Percentiles rank a stretch among this genome's conserved stretches.
phyloP scores from a whole-genome alignment of 2,329 filamentous ascomycete genomes.

The Davidsoniella australis region DNA sequence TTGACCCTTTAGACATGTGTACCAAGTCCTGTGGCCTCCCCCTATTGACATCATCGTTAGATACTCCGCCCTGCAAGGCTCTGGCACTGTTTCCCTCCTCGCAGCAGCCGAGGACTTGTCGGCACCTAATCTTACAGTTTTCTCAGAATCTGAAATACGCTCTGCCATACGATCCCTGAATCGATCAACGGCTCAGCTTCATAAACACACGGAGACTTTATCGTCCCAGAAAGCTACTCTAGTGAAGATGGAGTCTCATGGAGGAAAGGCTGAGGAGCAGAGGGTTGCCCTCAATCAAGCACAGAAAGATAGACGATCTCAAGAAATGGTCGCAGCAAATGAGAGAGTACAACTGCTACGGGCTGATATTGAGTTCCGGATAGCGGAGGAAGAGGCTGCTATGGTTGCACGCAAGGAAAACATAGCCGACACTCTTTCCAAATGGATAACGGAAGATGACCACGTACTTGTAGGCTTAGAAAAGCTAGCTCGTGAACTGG shows the following conservation, averaged over 20 bases:
- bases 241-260: no score
- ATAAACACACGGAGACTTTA: no score
- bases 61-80: constrained; percentile 31
- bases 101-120: constrained; percentile 27
- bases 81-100: constrained; percentile 30
- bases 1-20: neutral
- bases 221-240: no score
- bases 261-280: no score
- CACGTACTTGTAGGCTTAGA: constrained; percentile 47
- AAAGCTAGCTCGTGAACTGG: constrained; percentile 45
- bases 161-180: neutral
- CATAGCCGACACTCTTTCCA: no score
- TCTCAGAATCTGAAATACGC: constrained; percentile 39
- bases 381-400: no score
- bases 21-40: neutral
- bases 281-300: no score
- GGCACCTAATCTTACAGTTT: constrained; percentile 29
- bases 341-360: no score
- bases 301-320: no score
- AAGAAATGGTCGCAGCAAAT: no score
- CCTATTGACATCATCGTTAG: constrained; percentile 18
- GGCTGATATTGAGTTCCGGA: no score
- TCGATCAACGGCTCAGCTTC: neutral
- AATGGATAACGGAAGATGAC: constrained; percentile 34
- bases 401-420: no score